Percentiles rank a stretch among this genome's conserved stretches.
Conservation (phyloP, 345 rosid genomes). For the Salix caprea region DNA sequence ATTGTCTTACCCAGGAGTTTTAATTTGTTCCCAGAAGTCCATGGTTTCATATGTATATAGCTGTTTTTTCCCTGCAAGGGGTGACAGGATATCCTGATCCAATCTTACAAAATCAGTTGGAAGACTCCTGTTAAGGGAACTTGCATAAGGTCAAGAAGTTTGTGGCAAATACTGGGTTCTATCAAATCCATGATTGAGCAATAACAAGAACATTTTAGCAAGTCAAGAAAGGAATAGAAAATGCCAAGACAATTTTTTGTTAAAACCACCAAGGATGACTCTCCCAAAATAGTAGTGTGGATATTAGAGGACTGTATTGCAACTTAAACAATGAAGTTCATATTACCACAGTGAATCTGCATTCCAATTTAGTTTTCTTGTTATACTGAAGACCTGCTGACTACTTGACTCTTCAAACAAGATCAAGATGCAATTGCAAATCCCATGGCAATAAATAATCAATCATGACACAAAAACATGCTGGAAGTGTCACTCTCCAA, state of each 20-base stretch:
- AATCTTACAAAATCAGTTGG: conserved; percentile 63
- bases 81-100: conserved; percentile 89
- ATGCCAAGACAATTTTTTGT: neutral
- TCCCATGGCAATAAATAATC: neutral
- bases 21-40: conserved; percentile 91
- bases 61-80: conserved; percentile 84
- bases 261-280: neutral
- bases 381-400: neutral
- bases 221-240: neutral
- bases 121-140: conserved; percentile 22
- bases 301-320: neutral
- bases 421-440: neutral
- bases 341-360: neutral
- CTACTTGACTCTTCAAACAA: neutral
- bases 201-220: neutral
- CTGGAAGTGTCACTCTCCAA: neutral
- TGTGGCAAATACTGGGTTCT: conserved; percentile 3
- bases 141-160: conserved; percentile 13
- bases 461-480: neutral
- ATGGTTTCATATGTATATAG: conserved; percentile 67
- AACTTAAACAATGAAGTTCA: neutral
- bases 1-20: conserved; percentile 65
- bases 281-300: neutral
- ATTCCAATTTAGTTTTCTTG: neutral
- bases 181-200: neutral